These are phyloP conservation scores for Pseudogymnoascus sp. DNA, from an alignment of 2,329 filamentous ascomycete genomes.

Conservation along the genomic window DNA sequence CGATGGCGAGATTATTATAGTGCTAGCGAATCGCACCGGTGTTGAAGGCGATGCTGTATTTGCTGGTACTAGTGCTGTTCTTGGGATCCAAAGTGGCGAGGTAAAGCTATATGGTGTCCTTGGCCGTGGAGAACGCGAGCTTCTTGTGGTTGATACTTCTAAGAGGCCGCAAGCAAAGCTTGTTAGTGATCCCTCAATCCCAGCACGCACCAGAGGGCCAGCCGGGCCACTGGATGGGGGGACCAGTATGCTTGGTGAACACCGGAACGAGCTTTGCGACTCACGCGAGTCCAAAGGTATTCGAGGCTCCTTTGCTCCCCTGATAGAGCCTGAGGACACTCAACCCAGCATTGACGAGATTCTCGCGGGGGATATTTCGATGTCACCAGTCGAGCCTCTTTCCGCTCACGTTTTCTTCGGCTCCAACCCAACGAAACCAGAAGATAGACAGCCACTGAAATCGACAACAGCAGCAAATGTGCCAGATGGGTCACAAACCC, in stretches of 20 bases:
- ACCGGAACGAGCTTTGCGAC: not conserved
- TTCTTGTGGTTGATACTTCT: conserved; percentile 56
- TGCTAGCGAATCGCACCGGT: conserved; percentile 64
- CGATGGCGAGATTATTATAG: conserved; percentile 53
- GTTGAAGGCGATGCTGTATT: conserved; percentile 58
- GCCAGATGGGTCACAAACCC: not conserved
- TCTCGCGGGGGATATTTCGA: not conserved
- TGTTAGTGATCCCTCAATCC: conserved; percentile 12
- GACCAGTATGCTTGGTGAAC: not conserved
- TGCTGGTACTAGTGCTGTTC: conserved; percentile 63
- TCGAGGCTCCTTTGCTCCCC: not conserved
- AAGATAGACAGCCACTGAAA: not conserved
- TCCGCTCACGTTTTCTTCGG: conserved; percentile 9
- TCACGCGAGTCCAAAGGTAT: not conserved
- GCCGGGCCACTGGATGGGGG: no score
- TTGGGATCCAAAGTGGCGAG: conserved; percentile 56
- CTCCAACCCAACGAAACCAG: not conserved
- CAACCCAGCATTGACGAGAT: conserved; percentile 9
- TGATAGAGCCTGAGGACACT: not conserved
- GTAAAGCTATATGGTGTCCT: conserved; percentile 62
- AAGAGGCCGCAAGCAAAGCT: conserved; percentile 19
- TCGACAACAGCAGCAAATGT: not conserved
- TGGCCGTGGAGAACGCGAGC: conserved; percentile 59
- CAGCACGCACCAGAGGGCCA: not conserved
- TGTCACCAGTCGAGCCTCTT: conserved; percentile 8